A percentile compares a stretch with the other conserved stretches of the same genome.
Conservation (phyloP, 179 eudicot species). For the Gypsophila paniculata region DNA sequence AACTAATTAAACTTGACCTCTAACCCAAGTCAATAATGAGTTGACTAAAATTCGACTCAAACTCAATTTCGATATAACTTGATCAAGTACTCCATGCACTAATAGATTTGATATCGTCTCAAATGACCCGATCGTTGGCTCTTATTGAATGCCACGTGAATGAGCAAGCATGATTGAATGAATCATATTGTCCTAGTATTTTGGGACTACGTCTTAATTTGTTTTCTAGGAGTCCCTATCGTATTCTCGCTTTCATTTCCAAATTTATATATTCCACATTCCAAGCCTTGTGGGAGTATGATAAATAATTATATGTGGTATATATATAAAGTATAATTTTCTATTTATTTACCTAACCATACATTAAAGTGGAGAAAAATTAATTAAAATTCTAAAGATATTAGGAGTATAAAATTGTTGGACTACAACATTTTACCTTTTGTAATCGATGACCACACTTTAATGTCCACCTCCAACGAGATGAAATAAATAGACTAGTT, state of each 20-base stretch:
- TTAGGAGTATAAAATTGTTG: background rate
- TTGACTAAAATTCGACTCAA: too few relatives aligned
- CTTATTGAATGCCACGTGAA: conserved; percentile 17
- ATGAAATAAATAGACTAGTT: too few relatives aligned
- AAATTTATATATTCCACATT: background rate
- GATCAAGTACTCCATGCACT: too few relatives aligned
- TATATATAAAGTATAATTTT: background rate
- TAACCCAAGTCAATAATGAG: too few relatives aligned
- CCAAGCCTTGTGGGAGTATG: conserved; percentile 5
- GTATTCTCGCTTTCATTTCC: background rate
- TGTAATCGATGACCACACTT: background rate
- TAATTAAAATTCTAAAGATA: background rate
- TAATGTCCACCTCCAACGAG: too few relatives aligned
- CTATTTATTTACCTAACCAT: background rate
- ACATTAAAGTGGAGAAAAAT: background rate
- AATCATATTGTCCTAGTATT: conserved; percentile 12
- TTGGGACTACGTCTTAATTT: background rate
- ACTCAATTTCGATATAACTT: too few relatives aligned
- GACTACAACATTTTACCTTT: background rate
- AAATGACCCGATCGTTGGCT: too few relatives aligned
- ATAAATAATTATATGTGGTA: background rate
- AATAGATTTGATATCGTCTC: too few relatives aligned
- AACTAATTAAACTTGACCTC: too few relatives aligned
- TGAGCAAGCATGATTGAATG: conserved; percentile 7
- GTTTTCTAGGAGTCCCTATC: background rate